phyloP scores from a whole-genome alignment of 208 protist species.

The Strigomonas culicis region DNA sequence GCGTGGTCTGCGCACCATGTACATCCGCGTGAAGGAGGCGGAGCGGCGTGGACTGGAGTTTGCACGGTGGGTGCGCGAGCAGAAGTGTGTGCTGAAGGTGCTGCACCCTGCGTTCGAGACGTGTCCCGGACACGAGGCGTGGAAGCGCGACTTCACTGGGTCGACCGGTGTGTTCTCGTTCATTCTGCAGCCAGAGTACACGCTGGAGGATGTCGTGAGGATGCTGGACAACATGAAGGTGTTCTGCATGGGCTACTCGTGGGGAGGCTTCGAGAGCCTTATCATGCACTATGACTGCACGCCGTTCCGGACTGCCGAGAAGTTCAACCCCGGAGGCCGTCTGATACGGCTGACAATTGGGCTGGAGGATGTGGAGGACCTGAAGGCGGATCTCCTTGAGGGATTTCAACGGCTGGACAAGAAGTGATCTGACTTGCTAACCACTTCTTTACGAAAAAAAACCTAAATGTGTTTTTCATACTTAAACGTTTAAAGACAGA shows the following conservation, averaged over 20 bases:
- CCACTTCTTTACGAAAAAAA: background rate
- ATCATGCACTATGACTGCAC: slow-evolving; percentile 23
- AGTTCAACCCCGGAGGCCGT: slow-evolving; percentile 7
- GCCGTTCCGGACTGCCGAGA: slow-evolving; percentile 5
- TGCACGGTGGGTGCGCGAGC: background rate
- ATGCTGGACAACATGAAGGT: slow-evolving; percentile 15
- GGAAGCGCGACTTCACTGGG: slow-evolving; percentile 23
- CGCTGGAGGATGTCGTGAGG: background rate
- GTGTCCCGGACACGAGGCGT: slow-evolving; percentile 16
- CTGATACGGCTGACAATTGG: slow-evolving; percentile 18
- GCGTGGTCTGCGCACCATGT: slow-evolving; percentile 17
- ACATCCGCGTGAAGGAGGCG: slow-evolving; percentile 20
- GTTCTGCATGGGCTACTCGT: slow-evolving; percentile 20
- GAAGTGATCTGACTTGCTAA: background rate
- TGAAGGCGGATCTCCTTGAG: slow-evolving; percentile 22
- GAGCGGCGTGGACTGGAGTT: slow-evolving; percentile 13
- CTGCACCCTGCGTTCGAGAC: slow-evolving; percentile 15
- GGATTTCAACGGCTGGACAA: slow-evolving; percentile 13
- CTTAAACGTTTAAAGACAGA: background rate
- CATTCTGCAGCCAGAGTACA: slow-evolving; percentile 18
- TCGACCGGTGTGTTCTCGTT: slow-evolving; percentile 17
- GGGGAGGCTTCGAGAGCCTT: slow-evolving; percentile 18
- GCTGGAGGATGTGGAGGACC: slow-evolving; percentile 19
- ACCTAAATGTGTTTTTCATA: background rate
- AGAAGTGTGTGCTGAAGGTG: slow-evolving; percentile 1